These are phyloP conservation scores for Sambucus nigra DNA, from an alignment of 129 eudicot genomes.

Conservation along the genomic window DNA sequence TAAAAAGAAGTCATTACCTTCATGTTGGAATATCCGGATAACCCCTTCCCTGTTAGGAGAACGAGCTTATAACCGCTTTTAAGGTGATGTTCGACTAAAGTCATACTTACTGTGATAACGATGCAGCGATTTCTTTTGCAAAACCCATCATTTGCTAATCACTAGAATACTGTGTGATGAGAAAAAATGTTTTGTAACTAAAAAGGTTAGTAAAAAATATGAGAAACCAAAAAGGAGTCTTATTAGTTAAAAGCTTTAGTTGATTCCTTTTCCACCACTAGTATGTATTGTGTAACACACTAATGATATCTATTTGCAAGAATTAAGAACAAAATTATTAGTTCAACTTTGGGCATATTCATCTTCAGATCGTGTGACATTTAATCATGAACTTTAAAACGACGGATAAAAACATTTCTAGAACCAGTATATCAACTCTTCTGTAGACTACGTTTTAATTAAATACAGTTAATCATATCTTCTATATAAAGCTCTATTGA, in stretches of 20 bases:
- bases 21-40: slow-evolving; percentile 94
- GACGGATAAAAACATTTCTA: not conserved
- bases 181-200: slow-evolving; percentile 1
- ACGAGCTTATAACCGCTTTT: slow-evolving; percentile 16
- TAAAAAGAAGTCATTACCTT: slow-evolving; percentile 41
- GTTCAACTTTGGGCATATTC: not conserved
- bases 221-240: slow-evolving; percentile 8
- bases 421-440: not conserved
- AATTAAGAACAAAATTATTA: slow-evolving; percentile 11
- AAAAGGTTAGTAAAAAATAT: not conserved
- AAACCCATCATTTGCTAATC: slow-evolving; percentile 76
- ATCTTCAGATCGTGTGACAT: not conserved
- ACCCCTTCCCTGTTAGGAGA: slow-evolving; percentile 77
- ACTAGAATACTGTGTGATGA: slow-evolving; percentile 59
- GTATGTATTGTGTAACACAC: slow-evolving; percentile 80
- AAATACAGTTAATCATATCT: not conserved
- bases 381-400: not conserved
- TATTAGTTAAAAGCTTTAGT: slow-evolving; percentile 30
- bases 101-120: slow-evolving; percentile 66
- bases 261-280: slow-evolving; percentile 96
- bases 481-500: slow-evolving; percentile 6
- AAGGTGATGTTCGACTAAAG: slow-evolving; percentile 8
- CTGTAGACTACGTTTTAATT: not conserved
- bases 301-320: slow-evolving; percentile 46
- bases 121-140: slow-evolving; percentile 77